A percentile compares a stretch with the other conserved stretches of the same genome.
phyloP scores from a whole-genome alignment of 2,329 filamentous ascomycete genomes.

The Biscogniauxia marginata region DNA sequence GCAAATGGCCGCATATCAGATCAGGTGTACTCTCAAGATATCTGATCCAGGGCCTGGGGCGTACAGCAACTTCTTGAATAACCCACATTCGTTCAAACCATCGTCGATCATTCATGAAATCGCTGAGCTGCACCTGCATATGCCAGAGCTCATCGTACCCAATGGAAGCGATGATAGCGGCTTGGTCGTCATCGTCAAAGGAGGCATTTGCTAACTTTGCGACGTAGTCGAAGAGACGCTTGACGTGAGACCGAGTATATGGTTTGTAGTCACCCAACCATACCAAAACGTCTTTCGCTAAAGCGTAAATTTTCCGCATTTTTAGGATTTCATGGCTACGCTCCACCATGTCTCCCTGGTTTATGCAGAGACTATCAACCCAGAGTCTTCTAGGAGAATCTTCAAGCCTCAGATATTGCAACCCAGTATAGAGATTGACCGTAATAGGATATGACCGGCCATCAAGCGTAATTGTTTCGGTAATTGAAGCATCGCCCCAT shows the following conservation, averaged over 20 bases:
- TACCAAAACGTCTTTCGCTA: constrained; percentile 6
- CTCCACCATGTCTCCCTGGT: constrained; percentile 12
- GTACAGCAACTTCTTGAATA: constrained; percentile 13
- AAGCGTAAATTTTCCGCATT: constrained; percentile 17
- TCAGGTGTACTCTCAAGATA: background rate
- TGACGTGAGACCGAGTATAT: constrained; percentile 7
- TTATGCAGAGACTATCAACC: constrained; percentile 22
- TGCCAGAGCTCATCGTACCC: constrained; percentile 13
- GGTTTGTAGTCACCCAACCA: constrained; percentile 13
- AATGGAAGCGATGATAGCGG: background rate
- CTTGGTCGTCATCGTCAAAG: constrained; percentile 1
- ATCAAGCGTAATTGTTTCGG: constrained; percentile 12
- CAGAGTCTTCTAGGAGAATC: constrained; percentile 14
- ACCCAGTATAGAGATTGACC: constrained; percentile 9
- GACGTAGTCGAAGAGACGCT: constrained; percentile 3
- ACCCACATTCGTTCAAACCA: constrained; percentile 15
- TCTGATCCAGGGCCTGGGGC: constrained; percentile 1
- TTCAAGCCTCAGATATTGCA: constrained; percentile 10
- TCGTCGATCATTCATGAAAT: constrained; percentile 5
- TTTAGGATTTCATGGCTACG: constrained; percentile 11
- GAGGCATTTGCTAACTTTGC: constrained; percentile 1
- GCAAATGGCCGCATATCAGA: constrained; percentile 5
- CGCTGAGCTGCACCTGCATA: constrained; percentile 6
- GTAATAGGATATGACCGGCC: constrained; percentile 14
- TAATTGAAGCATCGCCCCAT: constrained; percentile 18